Evolutionary conservation across 768 basidiomycete genomes (phyloP).

Genomic region (Leucocoprinus birnbaumii): DNA sequence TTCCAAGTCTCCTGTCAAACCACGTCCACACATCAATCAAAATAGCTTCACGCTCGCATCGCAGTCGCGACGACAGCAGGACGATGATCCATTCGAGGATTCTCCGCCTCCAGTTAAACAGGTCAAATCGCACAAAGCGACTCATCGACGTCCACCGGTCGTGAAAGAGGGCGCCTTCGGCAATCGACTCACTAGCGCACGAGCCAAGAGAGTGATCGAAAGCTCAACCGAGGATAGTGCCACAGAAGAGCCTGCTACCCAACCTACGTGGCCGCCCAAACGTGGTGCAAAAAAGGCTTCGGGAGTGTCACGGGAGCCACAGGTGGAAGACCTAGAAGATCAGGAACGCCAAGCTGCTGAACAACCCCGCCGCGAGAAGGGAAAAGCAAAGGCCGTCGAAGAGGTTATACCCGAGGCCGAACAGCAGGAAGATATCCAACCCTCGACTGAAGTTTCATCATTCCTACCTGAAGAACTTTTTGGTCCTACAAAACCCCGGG

Average conservation of each 20-base stretch:
- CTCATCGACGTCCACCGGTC: neutral
- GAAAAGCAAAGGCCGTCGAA: conserved; percentile 2
- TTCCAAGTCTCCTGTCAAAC: neutral
- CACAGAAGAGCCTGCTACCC: neutral
- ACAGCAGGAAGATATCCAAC: neutral
- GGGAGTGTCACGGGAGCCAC: neutral
- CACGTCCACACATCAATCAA: neutral
- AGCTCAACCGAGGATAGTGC: conserved; percentile 4
- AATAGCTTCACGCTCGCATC: neutral
- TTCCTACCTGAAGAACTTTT: neutral
- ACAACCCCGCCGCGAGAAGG: neutral
- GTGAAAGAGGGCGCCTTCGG: conserved; percentile 2
- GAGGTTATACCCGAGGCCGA: neutral
- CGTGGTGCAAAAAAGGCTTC: neutral
- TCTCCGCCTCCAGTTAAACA: neutral
- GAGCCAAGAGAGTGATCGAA: neutral
- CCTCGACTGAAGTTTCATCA: neutral
- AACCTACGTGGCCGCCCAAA: conserved; percentile 1
- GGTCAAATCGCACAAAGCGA: too few species aligned
- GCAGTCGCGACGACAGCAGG: neutral
- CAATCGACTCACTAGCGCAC: neutral
- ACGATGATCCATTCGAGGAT: conserved; percentile 8
- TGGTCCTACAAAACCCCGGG: neutral
- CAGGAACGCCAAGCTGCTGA: neutral
- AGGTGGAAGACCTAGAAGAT: neutral